Percentiles rank a stretch among this genome's conserved stretches.
These are phyloP conservation scores for Nicotiana tabacum DNA, from an alignment of 257 asterid species.

Conservation along the genomic window DNA sequence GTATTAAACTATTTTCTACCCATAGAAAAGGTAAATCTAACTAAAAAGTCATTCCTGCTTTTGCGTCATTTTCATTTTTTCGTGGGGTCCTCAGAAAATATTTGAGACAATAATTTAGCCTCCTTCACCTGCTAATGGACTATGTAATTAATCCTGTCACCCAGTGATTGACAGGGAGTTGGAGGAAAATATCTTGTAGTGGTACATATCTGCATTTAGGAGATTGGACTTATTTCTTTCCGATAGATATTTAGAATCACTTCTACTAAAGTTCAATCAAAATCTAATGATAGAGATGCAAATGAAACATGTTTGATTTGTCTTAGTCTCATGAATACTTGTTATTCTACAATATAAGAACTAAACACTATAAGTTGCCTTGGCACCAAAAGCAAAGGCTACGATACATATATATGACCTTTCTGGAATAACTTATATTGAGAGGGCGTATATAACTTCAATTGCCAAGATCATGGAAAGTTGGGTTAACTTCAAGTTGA, in stretches of 20 bases:
- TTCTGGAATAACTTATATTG: background rate
- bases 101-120: background rate
- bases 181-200: too few species aligned
- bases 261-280: background rate
- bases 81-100: background rate
- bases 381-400: background rate
- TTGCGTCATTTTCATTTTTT: background rate
- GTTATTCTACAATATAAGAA: background rate
- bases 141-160: too few species aligned
- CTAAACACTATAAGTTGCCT: background rate
- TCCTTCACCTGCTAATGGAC: background rate
- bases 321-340: background rate
- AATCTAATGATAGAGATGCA: background rate
- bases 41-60: too few species aligned
- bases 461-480: slow-evolving; percentile 32
- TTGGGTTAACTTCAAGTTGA: slow-evolving; percentile 48
- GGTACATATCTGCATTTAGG: background rate
- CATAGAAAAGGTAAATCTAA: too few species aligned
- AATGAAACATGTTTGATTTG: background rate
- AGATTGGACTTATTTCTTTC: background rate
- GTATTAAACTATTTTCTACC: background rate
- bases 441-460: slow-evolving; percentile 5
- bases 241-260: background rate
- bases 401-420: background rate
- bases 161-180: too few species aligned